Conservation (phyloP, 2,329 filamentous ascomycete genomes). For the Apiospora malaysiana region DNA sequence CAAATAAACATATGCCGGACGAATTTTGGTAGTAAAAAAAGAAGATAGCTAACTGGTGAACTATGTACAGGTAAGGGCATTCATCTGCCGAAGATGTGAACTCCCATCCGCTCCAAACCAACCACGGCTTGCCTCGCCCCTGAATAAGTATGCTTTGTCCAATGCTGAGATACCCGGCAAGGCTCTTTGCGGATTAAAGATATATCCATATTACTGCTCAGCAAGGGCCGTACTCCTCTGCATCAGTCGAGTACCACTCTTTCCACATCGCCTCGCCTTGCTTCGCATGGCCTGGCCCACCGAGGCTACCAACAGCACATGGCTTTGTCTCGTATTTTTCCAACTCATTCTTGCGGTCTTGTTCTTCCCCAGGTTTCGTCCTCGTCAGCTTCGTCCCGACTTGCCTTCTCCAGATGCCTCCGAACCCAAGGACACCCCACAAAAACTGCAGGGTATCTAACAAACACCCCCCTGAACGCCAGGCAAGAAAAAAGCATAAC, state of each 20-base stretch:
- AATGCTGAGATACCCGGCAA: not conserved
- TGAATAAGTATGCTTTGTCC: not conserved
- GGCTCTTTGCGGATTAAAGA: not conserved
- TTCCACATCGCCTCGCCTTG: too few relatives aligned
- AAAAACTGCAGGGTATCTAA: slow-evolving; percentile 18
- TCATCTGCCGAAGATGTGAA: not conserved
- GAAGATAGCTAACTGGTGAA: not conserved
- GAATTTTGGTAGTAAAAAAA: not conserved
- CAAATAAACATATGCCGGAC: not conserved
- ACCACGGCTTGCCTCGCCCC: not conserved
- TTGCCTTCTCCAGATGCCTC: slow-evolving; percentile 6
- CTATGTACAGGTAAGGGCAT: slow-evolving; percentile 4
- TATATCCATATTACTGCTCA: not conserved
- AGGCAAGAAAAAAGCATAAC: slow-evolving; percentile 18
- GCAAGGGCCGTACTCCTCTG: not conserved
- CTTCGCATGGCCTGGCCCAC: not conserved
- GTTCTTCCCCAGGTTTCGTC: not conserved
- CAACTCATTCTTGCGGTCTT: slow-evolving; percentile 9
- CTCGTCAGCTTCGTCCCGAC: slow-evolving; percentile 1
- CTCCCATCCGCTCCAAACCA: not conserved
- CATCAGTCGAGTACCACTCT: not conserved
- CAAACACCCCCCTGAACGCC: slow-evolving; percentile 21
- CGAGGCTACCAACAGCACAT: not conserved
- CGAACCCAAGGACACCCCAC: slow-evolving; percentile 18
- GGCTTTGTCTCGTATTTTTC: not conserved